Conservation (phyloP, 257 asterid species). For the Ilex asprella region DNA sequence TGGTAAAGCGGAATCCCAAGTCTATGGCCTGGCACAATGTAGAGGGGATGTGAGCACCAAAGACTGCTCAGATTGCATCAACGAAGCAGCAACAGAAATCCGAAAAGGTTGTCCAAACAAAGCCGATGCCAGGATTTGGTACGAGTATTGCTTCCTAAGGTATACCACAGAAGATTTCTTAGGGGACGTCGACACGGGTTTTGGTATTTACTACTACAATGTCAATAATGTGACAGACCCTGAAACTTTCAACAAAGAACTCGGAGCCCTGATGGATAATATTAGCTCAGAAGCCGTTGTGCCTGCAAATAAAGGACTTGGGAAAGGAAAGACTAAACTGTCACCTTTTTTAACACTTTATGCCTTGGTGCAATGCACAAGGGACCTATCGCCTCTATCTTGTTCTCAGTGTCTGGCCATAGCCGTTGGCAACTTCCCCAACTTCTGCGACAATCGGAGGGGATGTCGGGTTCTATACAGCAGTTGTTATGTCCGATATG, state of each 20-base stretch:
- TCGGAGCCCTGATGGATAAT: conserved; percentile 24
- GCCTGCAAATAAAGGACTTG: conserved; percentile 44
- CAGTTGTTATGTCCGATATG: conserved; percentile 72
- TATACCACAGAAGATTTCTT: conserved; percentile 31
- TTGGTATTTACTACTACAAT: conserved; percentile 31
- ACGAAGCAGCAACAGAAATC: conserved; percentile 35
- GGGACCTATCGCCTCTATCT: conserved; percentile 38
- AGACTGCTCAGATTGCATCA: conserved; percentile 60
- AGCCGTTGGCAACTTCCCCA: conserved; percentile 39
- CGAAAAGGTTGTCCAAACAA: conserved; percentile 38
- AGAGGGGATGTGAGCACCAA: conserved; percentile 51
- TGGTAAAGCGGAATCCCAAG: conserved; percentile 22
- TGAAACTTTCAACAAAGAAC: conserved; percentile 30
- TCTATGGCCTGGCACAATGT: conserved; percentile 77
- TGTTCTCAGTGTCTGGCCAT: conserved; percentile 64
- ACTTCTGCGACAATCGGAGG: conserved; percentile 31
- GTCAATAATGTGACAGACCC: conserved; percentile 49
- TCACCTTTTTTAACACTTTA: conserved; percentile 37
- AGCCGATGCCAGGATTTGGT: conserved; percentile 56
- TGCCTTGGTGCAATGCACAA: conserved; percentile 71
- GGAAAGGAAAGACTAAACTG: conserved; percentile 39
- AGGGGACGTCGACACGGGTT: conserved; percentile 39
- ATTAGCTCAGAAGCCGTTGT: conserved; percentile 39
- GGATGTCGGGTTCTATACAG: conserved; percentile 62
- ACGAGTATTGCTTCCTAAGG: conserved; percentile 59